A percentile compares a stretch with the other conserved stretches of the same genome.
These are phyloP conservation scores for Backusella circina DNA, from an alignment of 192 early-diverging fungal species.

Conservation along the genomic window DNA sequence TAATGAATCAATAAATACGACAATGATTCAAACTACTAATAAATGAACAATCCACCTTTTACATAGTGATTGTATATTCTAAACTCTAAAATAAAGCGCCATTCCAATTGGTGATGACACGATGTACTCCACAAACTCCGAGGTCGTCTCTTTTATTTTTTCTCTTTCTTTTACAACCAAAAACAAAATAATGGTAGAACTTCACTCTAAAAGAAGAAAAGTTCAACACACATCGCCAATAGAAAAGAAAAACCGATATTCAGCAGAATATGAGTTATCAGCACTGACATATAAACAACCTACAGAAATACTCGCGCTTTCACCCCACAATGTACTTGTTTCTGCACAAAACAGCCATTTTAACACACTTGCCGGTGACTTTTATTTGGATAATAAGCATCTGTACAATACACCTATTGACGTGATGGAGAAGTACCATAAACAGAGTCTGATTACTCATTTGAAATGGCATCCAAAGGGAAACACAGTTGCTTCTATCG, in stretches of 20 bases:
- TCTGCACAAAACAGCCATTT: conserved; percentile 11
- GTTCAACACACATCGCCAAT: background rate
- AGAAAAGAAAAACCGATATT: background rate
- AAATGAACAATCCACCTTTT: too few relatives aligned
- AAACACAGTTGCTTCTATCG: conserved; percentile 22
- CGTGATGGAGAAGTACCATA: conserved; percentile 22
- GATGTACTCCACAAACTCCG: background rate
- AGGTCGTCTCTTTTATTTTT: background rate
- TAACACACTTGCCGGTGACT: conserved; percentile 11
- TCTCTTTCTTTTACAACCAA: background rate
- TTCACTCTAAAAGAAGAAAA: background rate
- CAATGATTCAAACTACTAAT: too few relatives aligned
- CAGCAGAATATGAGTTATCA: conserved; percentile 8
- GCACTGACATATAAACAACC: conserved; percentile 15
- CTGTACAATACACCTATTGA: conserved; percentile 7
- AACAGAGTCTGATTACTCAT: conserved; percentile 28
- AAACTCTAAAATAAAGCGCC: background rate
- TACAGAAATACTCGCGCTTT: background rate
- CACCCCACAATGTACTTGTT: conserved; percentile 8
- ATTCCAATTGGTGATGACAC: background rate
- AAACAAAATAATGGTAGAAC: background rate
- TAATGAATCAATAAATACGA: too few relatives aligned
- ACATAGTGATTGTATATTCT: too few relatives aligned
- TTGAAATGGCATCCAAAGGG: conserved; percentile 36
- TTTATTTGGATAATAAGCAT: conserved; percentile 7